A percentile compares a stretch with the other conserved stretches of the same genome.
These are phyloP conservation scores for Talaromyces verruculosus DNA, from an alignment of 2,329 filamentous ascomycete species.

Conservation along the genomic window DNA sequence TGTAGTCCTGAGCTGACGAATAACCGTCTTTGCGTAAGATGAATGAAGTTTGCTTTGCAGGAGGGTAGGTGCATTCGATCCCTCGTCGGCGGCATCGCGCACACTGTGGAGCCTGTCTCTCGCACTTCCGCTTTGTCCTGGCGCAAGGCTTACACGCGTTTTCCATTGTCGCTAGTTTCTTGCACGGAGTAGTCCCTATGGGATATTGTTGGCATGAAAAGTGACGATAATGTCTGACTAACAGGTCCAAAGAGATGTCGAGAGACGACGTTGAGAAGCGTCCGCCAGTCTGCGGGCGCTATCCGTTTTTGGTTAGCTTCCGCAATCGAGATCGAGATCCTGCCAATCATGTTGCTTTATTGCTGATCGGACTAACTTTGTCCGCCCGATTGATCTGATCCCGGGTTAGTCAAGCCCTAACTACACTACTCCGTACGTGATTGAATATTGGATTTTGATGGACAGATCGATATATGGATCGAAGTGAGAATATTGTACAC, in stretches of 20 bases:
- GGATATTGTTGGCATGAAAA: background rate
- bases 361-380: background rate
- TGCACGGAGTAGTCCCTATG: background rate
- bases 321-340: background rate
- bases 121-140: slow-evolving; percentile 6
- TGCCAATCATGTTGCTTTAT: background rate
- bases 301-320: slow-evolving; percentile 4
- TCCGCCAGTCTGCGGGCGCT: slow-evolving; percentile 3
- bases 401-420: background rate
- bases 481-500: background rate
- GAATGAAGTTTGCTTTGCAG: background rate
- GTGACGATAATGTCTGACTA: background rate
- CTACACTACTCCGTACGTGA: background rate
- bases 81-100: background rate
- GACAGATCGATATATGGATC: too few relatives aligned
- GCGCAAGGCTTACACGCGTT: slow-evolving; percentile 9
- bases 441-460: background rate
- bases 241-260: background rate
- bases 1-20: background rate
- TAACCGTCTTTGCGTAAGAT: slow-evolving; percentile 1
- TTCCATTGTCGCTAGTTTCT: background rate
- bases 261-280: background rate
- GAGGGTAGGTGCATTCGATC: slow-evolving; percentile 5
- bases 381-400: background rate
- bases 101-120: slow-evolving; percentile 8